Percentiles rank a stretch among this genome's conserved stretches.
phyloP scores from a whole-genome alignment of 257 asterid species.

The Striga asiatica region DNA sequence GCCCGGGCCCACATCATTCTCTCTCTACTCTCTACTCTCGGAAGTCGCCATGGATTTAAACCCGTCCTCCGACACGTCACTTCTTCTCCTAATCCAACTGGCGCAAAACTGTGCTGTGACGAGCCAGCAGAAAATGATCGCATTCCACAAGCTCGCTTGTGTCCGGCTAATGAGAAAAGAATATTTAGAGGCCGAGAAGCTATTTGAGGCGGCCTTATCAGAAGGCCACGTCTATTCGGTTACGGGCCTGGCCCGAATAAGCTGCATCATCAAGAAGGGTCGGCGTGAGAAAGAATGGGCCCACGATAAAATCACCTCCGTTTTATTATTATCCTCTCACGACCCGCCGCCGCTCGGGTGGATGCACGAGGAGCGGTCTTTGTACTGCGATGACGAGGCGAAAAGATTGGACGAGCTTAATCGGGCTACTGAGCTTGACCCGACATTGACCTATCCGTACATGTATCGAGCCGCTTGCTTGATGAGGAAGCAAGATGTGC shows the following conservation, averaged over 20 bases:
- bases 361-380: conserved; percentile 96
- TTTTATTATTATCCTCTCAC: conserved; percentile 31
- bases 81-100: conserved; percentile 51
- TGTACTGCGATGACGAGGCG: conserved; percentile 57
- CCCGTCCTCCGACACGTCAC: conserved; percentile 60
- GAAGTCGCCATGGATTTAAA: conserved; percentile 71
- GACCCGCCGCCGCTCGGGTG: conserved; percentile 85
- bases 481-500: conserved; percentile 72
- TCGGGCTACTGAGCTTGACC: conserved; percentile 80
- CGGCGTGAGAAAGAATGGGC: conserved; percentile 38
- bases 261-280: conserved; percentile 48
- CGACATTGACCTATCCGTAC: conserved; percentile 91
- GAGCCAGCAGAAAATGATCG: conserved; percentile 59
- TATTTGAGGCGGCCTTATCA: conserved; percentile 56
- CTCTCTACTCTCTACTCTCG: conserved; percentile 71
- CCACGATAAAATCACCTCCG: conserved; percentile 51
- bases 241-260: conserved; percentile 68
- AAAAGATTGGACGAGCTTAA: conserved; percentile 52
- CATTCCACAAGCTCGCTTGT: conserved; percentile 78
- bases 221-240: conserved; percentile 79
- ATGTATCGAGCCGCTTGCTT: conserved; percentile 91
- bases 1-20: conserved; percentile 57
- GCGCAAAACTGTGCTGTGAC: conserved; percentile 54
- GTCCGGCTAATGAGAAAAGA: conserved; percentile 58
- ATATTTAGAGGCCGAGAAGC: conserved; percentile 52